Conservation (phyloP, 2,329 filamentous ascomycete species). For the Aspergillus niger region DNA sequence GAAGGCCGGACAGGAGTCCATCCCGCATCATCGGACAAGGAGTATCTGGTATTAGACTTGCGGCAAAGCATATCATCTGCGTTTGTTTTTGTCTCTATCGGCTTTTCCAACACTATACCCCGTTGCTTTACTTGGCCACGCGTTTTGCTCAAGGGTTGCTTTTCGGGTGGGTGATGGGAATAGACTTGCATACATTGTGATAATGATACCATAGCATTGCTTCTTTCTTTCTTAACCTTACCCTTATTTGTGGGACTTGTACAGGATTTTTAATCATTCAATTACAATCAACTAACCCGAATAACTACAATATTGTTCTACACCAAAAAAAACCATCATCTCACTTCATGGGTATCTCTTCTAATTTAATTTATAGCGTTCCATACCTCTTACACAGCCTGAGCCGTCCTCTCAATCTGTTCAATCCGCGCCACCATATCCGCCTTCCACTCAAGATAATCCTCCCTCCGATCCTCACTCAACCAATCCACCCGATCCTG, state of each 20-base stretch:
- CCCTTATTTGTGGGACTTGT: constrained; percentile 6
- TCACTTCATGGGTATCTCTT: constrained; percentile 15
- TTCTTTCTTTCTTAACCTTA: not conserved
- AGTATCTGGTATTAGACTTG: constrained; percentile 82
- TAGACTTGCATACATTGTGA: constrained; percentile 15
- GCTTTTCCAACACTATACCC: constrained; percentile 4
- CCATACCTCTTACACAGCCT: not conserved
- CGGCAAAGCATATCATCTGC: not conserved
- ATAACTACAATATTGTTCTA: not conserved
- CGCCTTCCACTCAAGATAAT: constrained; percentile 48
- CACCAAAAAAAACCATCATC: not conserved
- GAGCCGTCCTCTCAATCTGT: constrained; percentile 29
- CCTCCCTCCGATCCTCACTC: constrained; percentile 46
- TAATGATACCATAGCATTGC: not conserved
- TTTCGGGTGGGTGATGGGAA: constrained; percentile 8
- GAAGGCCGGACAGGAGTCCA: constrained; percentile 53
- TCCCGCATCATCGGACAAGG: constrained; percentile 85
- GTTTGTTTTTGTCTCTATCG: not conserved
- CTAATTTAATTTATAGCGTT: not conserved
- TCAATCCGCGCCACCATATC: constrained; percentile 43
- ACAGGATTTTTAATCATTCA: constrained; percentile 1
- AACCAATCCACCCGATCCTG: constrained; percentile 51
- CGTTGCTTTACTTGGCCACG: not conserved
- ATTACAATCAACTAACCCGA: not conserved
- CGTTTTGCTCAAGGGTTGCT: not conserved